Percentiles rank a stretch among this genome's conserved stretches.
These are phyloP conservation scores for Mortierella sp. DNA, from an alignment of 371 early-diverging fungal species.

Conservation along the genomic window DNA sequence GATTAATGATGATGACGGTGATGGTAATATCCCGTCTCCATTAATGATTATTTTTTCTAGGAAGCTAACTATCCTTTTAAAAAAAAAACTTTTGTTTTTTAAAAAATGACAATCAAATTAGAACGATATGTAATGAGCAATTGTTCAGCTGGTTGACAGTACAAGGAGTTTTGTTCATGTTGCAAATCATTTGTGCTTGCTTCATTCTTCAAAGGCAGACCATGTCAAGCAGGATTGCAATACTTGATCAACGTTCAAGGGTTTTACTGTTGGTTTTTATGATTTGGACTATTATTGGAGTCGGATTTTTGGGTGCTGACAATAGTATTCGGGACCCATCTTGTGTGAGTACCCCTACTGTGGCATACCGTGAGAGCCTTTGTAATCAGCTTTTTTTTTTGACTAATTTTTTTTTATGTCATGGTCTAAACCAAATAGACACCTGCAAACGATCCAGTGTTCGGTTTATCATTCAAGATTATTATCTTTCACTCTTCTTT, in stretches of 20 bases:
- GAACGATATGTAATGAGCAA: constrained; percentile 51
- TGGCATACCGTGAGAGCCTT: no score
- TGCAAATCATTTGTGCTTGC: constrained; percentile 41
- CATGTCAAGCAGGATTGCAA: constrained; percentile 28
- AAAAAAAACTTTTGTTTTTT: not conserved
- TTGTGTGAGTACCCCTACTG: constrained; percentile 29
- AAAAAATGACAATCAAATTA: not conserved
- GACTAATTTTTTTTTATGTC: not conserved
- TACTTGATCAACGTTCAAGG: constrained; percentile 42
- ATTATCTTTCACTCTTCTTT: constrained; percentile 35
- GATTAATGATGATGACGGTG: no score
- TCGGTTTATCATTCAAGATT: constrained; percentile 42
- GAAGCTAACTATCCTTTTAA: not conserved
- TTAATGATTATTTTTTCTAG: no score
- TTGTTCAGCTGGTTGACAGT: constrained; percentile 55
- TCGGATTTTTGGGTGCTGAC: constrained; percentile 41
- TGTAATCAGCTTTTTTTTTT: no score
- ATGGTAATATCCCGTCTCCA: no score
- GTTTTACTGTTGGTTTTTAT: constrained; percentile 38
- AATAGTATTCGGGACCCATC: constrained; percentile 9
- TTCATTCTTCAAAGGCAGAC: constrained; percentile 40
- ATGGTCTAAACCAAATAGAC: constrained; percentile 3
- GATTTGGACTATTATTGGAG: constrained; percentile 53
- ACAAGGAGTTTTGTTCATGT: constrained; percentile 37
- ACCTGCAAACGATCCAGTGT: constrained; percentile 32